Evolutionary conservation across 1,139 yeast species (phyloP), one percentile per base, ranked within the genome.

Genomic region (Spathaspora jeffriesii): DNA sequence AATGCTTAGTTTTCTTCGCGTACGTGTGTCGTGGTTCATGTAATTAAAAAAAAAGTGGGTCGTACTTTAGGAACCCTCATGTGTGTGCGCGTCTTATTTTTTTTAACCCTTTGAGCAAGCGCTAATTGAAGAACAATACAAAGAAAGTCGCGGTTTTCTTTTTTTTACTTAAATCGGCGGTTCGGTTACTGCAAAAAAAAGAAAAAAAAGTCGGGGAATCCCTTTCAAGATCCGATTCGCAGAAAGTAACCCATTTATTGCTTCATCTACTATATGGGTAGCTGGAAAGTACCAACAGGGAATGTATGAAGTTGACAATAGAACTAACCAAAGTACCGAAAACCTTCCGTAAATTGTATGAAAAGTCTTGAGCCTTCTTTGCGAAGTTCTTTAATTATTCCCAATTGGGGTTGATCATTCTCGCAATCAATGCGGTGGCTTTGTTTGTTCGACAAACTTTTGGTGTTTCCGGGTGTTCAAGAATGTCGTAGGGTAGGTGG

Each of bases 61-160:
- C 34, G 11, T 7, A 30, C 17, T 11, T 30, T n/a, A 30, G 18
- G 34, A 30, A 14, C 20, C 32, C 32, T n/a, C 17, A 30, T 8
- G 32, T 14, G 32, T 18, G 20, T 18, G 38, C 38, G 38, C 38
- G 38, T 34, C 38, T 34, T 34, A 18, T 34, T 34, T 34, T 32
- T 34, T 34, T 34, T 18, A 34, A 34, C 38, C 38, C 38, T 34
- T 34, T 34, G 38, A 34, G 23, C 38, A 18, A 18, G 23, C n/a
- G 34, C 7, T 34, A 2, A 34, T 14, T 6, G 9, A 30, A 30
- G 15, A 30, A 30, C 4, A 18, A 17, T 15, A 34, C 38, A 34
- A 34, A 34, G 38, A 34, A 11, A 18, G 11, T 34, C 38, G 20
- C 38, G 38, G 38, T 34, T 34, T 34, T 34, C 17, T n/a, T n/a